Evolutionary conservation across 73 alveolate genomes (phyloP).

Genomic region (Uronychia setigera): DNA sequence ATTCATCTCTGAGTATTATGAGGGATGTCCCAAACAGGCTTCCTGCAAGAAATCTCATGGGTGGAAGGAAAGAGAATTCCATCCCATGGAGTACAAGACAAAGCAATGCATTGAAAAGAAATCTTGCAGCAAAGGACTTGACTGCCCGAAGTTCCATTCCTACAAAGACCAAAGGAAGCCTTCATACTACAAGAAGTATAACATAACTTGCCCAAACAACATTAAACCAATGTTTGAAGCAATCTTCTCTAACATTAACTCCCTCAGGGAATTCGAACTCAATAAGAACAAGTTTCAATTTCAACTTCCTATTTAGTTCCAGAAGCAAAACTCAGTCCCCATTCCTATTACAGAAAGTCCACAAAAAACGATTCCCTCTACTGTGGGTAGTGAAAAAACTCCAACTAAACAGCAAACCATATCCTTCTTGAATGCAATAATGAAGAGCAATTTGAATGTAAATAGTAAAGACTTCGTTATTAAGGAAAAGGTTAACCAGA

Average conservation of each 20-base stretch:
- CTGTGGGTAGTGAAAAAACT: too few species aligned
- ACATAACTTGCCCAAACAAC: not conserved
- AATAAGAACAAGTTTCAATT: not conserved
- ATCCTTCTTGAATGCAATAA: too few species aligned
- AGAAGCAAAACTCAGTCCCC: not conserved
- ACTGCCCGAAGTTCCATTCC: not conserved
- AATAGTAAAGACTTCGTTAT: not conserved
- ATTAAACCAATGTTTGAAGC: not conserved
- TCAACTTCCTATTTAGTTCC: not conserved
- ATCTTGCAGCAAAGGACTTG: conserved; percentile 15
- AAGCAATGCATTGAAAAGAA: conserved; percentile 47
- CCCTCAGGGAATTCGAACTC: not conserved
- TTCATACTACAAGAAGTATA: not conserved
- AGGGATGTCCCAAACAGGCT: conserved; percentile 52
- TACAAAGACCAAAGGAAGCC: not conserved
- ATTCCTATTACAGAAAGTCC: not conserved
- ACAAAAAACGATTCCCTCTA: too few species aligned
- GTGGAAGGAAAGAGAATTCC: conserved; percentile 74
- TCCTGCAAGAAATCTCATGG: conserved; percentile 69
- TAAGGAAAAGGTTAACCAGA: not conserved
- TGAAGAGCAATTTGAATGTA: too few species aligned
- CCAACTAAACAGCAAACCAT: too few species aligned
- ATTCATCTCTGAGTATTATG: conserved; percentile 55
- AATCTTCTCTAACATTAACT: not conserved
- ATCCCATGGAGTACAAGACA: conserved; percentile 60